These are phyloP conservation scores for Rhododendron kiyosumense DNA, from an alignment of 148 eudicot genomes.

Conservation along the genomic window DNA sequence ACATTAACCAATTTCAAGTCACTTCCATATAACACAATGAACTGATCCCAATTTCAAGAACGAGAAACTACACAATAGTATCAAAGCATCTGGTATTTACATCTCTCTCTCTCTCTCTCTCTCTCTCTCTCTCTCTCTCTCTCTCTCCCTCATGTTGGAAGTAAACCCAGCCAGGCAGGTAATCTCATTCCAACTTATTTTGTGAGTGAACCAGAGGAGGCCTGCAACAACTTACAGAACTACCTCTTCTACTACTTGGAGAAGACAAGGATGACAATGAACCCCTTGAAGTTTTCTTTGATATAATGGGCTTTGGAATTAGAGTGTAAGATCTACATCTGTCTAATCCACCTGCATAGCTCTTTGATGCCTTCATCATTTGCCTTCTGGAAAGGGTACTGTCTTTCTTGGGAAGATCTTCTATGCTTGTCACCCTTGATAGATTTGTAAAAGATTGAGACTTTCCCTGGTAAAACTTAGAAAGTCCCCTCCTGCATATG, in stretches of 20 bases:
- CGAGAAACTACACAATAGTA: neutral
- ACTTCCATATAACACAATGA: neutral
- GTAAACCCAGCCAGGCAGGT: neutral
- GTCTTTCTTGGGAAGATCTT: conserved; percentile 68
- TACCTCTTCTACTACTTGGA: conserved; percentile 29
- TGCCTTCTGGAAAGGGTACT: conserved; percentile 33
- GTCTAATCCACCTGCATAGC: conserved; percentile 57
- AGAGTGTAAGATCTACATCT: conserved; percentile 36
- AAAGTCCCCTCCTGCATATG: conserved; percentile 68
- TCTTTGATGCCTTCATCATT: conserved; percentile 52
- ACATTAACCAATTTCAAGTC: neutral
- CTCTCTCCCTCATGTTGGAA: neutral
- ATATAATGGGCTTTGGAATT: conserved; percentile 51
- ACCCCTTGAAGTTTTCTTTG: conserved; percentile 47
- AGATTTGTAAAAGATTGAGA: conserved; percentile 77
- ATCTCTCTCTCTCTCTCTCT: neutral
- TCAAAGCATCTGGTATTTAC: neutral
- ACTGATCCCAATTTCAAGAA: neutral
- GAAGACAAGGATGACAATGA: conserved; percentile 31
- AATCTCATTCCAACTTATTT: neutral
- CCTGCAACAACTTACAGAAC: conserved; percentile 31
- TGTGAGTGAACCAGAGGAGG: conserved; percentile 33
- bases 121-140: neutral
- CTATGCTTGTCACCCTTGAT: conserved; percentile 67
- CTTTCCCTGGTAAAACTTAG: conserved; percentile 73